phyloP scores from a whole-genome alignment of 1,284 basidiomycete genomes.

The Cryptococcus sp. region DNA sequence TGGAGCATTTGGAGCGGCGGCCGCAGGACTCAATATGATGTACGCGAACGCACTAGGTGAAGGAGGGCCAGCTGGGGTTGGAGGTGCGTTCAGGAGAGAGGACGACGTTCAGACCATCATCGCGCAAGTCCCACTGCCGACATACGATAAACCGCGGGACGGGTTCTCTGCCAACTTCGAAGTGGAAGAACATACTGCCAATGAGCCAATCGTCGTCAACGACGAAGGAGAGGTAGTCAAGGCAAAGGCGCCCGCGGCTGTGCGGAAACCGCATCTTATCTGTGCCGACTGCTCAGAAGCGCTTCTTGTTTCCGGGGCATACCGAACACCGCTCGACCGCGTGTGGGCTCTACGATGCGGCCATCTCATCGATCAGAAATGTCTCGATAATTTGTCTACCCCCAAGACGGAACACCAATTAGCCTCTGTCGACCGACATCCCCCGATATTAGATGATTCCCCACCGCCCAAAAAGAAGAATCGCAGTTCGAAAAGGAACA shows the following conservation, averaged over 20 bases:
- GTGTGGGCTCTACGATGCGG: slow-evolving; percentile 51
- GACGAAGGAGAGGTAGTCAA: slow-evolving; percentile 31
- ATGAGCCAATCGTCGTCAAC: slow-evolving; percentile 31
- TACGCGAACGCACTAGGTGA: background rate
- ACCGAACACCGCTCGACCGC: slow-evolving; percentile 33
- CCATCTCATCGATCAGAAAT: slow-evolving; percentile 51
- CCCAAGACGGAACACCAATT: slow-evolving; percentile 19
- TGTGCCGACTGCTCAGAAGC: slow-evolving; percentile 44
- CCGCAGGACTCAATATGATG: slow-evolving; percentile 1
- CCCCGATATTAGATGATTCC: slow-evolving; percentile 11
- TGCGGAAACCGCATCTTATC: slow-evolving; percentile 30
- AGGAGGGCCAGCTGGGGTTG: slow-evolving; percentile 7
- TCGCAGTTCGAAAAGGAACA: background rate
- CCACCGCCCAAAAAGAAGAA: slow-evolving; percentile 1
- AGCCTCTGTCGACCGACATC: slow-evolving; percentile 14
- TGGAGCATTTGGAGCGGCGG: slow-evolving; percentile 1
- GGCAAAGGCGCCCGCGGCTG: slow-evolving; percentile 1
- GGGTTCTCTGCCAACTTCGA: slow-evolving; percentile 37
- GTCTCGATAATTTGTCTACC: slow-evolving; percentile 30
- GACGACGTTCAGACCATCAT: slow-evolving; percentile 29
- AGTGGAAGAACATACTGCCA: slow-evolving; percentile 18
- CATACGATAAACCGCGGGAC: slow-evolving; percentile 4
- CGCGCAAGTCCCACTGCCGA: slow-evolving; percentile 19
- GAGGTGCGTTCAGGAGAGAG: slow-evolving; percentile 6
- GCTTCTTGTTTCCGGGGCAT: slow-evolving; percentile 39